These are phyloP conservation scores for Ophiosphaerella korrae DNA, from an alignment of 2,329 filamentous ascomycete genomes.

Conservation along the genomic window DNA sequence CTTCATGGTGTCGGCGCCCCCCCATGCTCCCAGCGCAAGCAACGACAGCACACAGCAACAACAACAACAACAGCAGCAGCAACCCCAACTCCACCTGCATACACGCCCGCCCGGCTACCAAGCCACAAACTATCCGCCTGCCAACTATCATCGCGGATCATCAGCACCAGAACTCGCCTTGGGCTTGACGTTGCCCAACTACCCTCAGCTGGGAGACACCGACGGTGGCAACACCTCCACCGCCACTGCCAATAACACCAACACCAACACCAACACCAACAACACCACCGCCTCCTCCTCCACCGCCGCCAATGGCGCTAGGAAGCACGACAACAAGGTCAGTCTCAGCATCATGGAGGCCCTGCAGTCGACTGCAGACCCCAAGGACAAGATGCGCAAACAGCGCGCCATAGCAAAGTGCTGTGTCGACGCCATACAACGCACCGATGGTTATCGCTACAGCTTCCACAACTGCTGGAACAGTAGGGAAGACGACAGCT, in stretches of 20 bases:
- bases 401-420: slow-evolving; percentile 55
- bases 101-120: too few species aligned
- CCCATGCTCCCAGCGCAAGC: slow-evolving; percentile 2
- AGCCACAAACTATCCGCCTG: slow-evolving; percentile 4
- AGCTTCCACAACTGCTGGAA: slow-evolving; percentile 58
- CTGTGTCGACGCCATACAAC: slow-evolving; percentile 51
- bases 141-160: not conserved
- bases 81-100: slow-evolving; percentile 10
- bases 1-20: slow-evolving; percentile 36
- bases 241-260: slow-evolving; percentile 28
- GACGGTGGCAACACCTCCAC: slow-evolving; percentile 12
- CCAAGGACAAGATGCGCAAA: slow-evolving; percentile 51
- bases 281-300: not conserved
- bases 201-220: slow-evolving; percentile 12
- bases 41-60: not conserved
- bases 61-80: not conserved
- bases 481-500: slow-evolving; percentile 53
- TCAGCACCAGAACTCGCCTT: slow-evolving; percentile 31
- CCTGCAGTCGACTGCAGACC: slow-evolving; percentile 40
- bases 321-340: slow-evolving; percentile 29
- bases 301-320: slow-evolving; percentile 5
- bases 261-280: slow-evolving; percentile 31
- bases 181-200: slow-evolving; percentile 29
- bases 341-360: slow-evolving; percentile 45
- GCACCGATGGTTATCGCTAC: slow-evolving; percentile 55